phyloP scores from a whole-genome alignment of 371 early-diverging fungal genomes.

The Rhizomucor pusillus region DNA sequence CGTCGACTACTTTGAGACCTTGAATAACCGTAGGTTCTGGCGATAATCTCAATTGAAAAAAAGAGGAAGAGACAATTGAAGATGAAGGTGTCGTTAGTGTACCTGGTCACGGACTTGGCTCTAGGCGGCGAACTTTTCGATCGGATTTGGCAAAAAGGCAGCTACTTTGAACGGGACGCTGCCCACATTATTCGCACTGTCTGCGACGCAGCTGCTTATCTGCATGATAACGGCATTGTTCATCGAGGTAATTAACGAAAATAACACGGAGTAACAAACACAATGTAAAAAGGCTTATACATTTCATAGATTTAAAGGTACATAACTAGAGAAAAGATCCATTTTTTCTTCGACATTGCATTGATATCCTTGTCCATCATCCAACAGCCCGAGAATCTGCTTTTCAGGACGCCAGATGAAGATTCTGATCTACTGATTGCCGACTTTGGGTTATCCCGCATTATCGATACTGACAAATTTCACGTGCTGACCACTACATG shows the following conservation, averaged over 20 bases:
- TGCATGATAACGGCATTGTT: slow-evolving; percentile 84
- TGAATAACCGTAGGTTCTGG: slow-evolving; percentile 70
- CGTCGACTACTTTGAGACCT: slow-evolving; percentile 90
- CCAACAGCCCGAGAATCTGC: slow-evolving; percentile 79
- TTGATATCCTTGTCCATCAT: not conserved
- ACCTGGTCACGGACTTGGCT: slow-evolving; percentile 84
- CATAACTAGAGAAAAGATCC: too few species aligned
- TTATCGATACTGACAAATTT: slow-evolving; percentile 78
- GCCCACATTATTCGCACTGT: slow-evolving; percentile 76
- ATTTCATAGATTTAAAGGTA: slow-evolving; percentile 27
- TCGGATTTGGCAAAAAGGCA: slow-evolving; percentile 78
- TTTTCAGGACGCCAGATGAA: slow-evolving; percentile 74
- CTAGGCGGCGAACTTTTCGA: slow-evolving; percentile 92
- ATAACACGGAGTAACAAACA: too few species aligned
- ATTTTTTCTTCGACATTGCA: too few species aligned
- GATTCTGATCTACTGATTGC: slow-evolving; percentile 77
- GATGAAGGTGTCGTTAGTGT: slow-evolving; percentile 48
- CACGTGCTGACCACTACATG: slow-evolving; percentile 79
- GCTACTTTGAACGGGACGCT: slow-evolving; percentile 86
- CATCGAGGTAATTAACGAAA: slow-evolving; percentile 67
- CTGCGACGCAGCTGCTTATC: slow-evolving; percentile 74
- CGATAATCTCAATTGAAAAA: not conserved
- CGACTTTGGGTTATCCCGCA: slow-evolving; percentile 88
- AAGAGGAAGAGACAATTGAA: not conserved
- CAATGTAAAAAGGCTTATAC: not conserved